These are phyloP conservation scores for Aspergillus aculeatinus DNA, from an alignment of 2,329 filamentous ascomycete species.

Conservation along the genomic window DNA sequence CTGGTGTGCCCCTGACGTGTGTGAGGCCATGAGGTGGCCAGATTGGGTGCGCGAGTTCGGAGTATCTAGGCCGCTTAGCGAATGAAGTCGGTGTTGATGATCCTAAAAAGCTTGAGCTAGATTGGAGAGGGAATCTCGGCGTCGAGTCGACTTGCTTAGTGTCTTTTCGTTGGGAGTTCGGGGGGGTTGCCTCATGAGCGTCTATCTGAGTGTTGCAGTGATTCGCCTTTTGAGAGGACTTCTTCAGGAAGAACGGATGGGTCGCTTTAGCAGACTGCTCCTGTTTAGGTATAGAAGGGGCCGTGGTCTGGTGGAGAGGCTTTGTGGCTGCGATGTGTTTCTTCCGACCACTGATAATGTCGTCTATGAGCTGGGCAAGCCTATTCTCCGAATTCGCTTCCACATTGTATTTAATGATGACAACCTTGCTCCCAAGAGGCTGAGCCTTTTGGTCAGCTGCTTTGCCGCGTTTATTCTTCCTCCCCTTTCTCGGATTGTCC, in stretches of 20 bases:
- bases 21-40: slow-evolving; percentile 41
- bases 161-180: not conserved
- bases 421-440: slow-evolving; percentile 38
- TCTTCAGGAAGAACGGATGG: slow-evolving; percentile 70
- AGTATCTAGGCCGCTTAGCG: slow-evolving; percentile 27
- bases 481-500: slow-evolving; percentile 20
- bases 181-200: not conserved
- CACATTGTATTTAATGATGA: slow-evolving; percentile 60
- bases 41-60: slow-evolving; percentile 35
- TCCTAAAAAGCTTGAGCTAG: not conserved
- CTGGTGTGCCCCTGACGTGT: slow-evolving; percentile 52
- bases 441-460: slow-evolving; percentile 36
- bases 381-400: slow-evolving; percentile 47
- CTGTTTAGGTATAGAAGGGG: slow-evolving; percentile 15
- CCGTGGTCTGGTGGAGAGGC: slow-evolving; percentile 22
- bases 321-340: slow-evolving; percentile 26
- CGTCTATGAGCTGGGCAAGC: slow-evolving; percentile 62
- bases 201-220: not conserved
- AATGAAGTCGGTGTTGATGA: slow-evolving; percentile 16
- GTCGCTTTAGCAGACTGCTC: slow-evolving; percentile 47
- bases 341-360: slow-evolving; percentile 54
- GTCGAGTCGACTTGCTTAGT: not conserved
- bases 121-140: not conserved
- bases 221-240: slow-evolving; percentile 37
- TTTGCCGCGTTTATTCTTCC: slow-evolving; percentile 36